Evolutionary conservation across 495 filamentous ascomycete genomes (phyloP), one percentile per base, ranked within the genome.

Genomic region (Xylaria acuta): DNA sequence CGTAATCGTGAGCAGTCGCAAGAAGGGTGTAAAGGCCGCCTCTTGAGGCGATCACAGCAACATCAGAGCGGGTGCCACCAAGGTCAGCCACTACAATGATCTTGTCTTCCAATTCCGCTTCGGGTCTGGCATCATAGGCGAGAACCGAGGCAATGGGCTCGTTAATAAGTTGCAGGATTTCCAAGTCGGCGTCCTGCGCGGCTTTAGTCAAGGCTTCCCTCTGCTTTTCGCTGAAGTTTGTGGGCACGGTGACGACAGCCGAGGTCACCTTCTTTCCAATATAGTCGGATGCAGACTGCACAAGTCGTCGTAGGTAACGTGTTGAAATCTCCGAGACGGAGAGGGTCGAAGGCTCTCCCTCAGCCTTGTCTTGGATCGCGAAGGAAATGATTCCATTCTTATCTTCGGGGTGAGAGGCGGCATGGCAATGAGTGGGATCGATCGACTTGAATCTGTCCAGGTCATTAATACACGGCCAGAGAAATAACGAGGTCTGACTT

Each of bases 21-120:
- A 99, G 88, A 74, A 97, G 91, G 60, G 93, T 97, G 88, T 99
- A 98, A 86, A 98, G 96, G 74, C 96, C 96, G 58, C 95, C 93
- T 80, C 95, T 90, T 77, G 90, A 95, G 64, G 94, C 92, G 73
- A 99, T 84, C 59, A 99, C 92, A 20, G 95, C 89, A 59, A 97
- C 91, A 82, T 99, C 96, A 36, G 94, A 97, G 47, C 96, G 90
- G 34, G 92, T 98, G 64, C 94, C 96, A 76, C 96, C 96, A 38
- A 99, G 85, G 75, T 99, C 96, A 36, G 93, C 96, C 22, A 98
- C 95, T 2, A 98, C 92, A 66, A 96, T 84, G 70, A 93, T 91
- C 87, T 97, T 97, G 85, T 99, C 96, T 70, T 87, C 81, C 32
- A 92, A 77, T 78, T 90, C 85, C 60, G 89, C 87, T 76, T 95